Evolutionary conservation across 768 basidiomycete genomes (phyloP).

Genomic region (Candolleomyces aberdarensis): DNA sequence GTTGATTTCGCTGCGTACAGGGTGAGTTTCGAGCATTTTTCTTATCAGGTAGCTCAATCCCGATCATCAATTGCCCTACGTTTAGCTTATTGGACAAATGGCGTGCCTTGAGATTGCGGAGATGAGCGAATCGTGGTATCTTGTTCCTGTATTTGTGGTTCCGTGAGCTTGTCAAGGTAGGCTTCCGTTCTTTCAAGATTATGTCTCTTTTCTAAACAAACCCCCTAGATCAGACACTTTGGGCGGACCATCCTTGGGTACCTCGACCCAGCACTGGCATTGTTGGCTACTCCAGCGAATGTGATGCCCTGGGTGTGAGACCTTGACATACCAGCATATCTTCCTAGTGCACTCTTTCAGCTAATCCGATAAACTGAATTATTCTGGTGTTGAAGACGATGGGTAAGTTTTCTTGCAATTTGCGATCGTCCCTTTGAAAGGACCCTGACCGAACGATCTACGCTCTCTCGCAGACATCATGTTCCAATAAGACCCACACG

Average conservation of each 20-base stretch:
- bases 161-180: constrained; percentile 72
- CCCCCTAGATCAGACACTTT: too few species aligned
- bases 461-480: constrained; percentile 51
- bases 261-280: too few species aligned
- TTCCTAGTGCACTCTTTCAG: too few species aligned
- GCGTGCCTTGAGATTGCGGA: constrained; percentile 88
- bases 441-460: neutral
- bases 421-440: neutral
- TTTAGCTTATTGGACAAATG: constrained; percentile 73
- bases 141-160: constrained; percentile 87
- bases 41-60: too few species aligned
- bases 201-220: constrained; percentile 46
- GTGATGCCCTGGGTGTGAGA: too few species aligned
- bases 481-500: constrained; percentile 87
- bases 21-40: too few species aligned
- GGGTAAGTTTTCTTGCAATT: constrained; percentile 40
- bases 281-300: too few species aligned
- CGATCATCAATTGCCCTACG: too few species aligned
- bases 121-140: constrained; percentile 86
- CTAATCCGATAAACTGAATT: too few species aligned
- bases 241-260: too few species aligned
- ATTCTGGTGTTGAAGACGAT: constrained; percentile 69
- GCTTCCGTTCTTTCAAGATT: constrained; percentile 69
- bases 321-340: too few species aligned
- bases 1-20: constrained; percentile 60